Evolutionary conservation across 192 early-diverging fungal species (phyloP).

Genomic region (Coemansia nantahalensis): DNA sequence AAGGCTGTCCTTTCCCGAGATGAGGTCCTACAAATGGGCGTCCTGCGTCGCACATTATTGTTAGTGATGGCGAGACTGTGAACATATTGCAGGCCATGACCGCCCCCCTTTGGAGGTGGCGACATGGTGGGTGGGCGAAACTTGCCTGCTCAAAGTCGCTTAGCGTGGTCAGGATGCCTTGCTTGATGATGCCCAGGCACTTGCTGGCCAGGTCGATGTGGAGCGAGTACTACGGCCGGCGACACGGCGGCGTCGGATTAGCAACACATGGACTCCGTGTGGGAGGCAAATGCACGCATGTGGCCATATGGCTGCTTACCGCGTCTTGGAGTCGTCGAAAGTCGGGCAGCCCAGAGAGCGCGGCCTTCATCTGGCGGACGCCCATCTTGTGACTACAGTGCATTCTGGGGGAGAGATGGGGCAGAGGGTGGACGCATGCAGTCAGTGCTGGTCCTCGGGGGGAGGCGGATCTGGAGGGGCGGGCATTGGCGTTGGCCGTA

Average conservation of each 20-base stretch:
- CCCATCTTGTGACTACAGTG: conserved; percentile 30
- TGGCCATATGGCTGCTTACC: too few relatives aligned
- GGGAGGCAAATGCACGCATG: too few relatives aligned
- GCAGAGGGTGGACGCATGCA: too few relatives aligned
- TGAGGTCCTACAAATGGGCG: conserved; percentile 46
- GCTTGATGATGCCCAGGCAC: conserved; percentile 39
- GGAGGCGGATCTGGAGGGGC: too few relatives aligned
- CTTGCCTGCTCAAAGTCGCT: conserved; percentile 53
- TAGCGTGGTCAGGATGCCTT: conserved; percentile 24
- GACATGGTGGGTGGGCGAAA: too few relatives aligned
- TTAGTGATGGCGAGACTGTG: too few relatives aligned
- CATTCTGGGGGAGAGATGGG: too few relatives aligned
- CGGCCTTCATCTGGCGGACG: conserved; percentile 38
- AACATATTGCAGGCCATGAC: too few relatives aligned
- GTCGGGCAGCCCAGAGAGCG: conserved; percentile 47
- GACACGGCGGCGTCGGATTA: not conserved
- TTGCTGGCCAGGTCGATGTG: conserved; percentile 53
- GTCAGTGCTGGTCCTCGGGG: too few relatives aligned
- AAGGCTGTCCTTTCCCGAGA: conserved; percentile 7
- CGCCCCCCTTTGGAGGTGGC: too few relatives aligned
- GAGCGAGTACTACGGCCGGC: conserved; percentile 37
- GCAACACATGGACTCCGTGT: not conserved
- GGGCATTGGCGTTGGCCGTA: conserved; percentile 7
- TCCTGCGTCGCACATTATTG: too few relatives aligned
- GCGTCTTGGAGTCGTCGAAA: conserved; percentile 45